Conservation (phyloP, 1,139 yeast genomes). For the Candida neerlandica region DNA sequence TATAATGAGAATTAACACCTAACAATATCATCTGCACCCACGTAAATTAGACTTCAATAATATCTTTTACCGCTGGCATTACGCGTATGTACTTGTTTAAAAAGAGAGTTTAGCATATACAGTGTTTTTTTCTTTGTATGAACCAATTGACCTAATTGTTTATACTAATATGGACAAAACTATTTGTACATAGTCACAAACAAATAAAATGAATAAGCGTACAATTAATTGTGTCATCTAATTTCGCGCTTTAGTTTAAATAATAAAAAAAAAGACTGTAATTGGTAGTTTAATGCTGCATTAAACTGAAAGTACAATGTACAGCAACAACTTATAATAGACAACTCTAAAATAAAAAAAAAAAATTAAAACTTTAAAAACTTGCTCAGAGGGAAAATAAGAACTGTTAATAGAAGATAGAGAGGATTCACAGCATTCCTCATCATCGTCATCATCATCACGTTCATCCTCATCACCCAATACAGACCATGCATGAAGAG, state of each 20-base stretch:
- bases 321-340: neutral
- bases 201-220: too few relatives aligned
- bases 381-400: too few relatives aligned
- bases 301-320: neutral
- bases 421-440: neutral
- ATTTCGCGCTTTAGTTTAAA: too few relatives aligned
- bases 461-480: neutral
- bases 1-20: neutral
- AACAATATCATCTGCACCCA: neutral
- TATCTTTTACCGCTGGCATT: neutral
- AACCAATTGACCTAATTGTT: too few relatives aligned
- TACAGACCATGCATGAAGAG: neutral
- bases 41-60: neutral
- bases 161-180: too few relatives aligned
- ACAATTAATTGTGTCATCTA: too few relatives aligned
- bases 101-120: neutral
- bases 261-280: too few relatives aligned
- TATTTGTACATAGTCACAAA: too few relatives aligned
- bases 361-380: neutral
- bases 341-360: neutral
- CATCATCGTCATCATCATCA: neutral
- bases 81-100: neutral
- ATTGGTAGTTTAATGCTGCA: conserved; percentile 1
- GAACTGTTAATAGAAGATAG: neutral
- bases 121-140: too few relatives aligned